Evolutionary conservation across 768 basidiomycete genomes (phyloP).

Genomic region (Hypholoma fasciculare): DNA sequence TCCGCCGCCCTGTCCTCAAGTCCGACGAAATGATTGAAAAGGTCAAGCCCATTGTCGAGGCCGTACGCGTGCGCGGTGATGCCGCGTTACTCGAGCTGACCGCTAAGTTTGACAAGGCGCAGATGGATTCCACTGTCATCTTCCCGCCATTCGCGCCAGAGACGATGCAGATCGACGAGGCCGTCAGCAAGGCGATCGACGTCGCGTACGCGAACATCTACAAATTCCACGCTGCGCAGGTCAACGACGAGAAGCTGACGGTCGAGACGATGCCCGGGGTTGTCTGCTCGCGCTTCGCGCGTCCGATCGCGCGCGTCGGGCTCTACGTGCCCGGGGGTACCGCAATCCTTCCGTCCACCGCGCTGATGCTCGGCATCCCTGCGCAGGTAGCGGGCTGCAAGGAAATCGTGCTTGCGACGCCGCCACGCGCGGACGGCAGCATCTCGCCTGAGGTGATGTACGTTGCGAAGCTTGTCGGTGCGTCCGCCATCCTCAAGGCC

Average conservation of each 20-base stretch:
- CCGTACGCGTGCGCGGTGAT: conserved; percentile 84
- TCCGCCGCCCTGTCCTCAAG: conserved; percentile 88
- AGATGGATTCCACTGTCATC: conserved; percentile 67
- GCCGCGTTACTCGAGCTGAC: conserved; percentile 84
- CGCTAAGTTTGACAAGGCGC: conserved; percentile 88
- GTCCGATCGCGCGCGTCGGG: conserved; percentile 94
- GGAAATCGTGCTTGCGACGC: conserved; percentile 91
- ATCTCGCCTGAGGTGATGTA: conserved; percentile 98
- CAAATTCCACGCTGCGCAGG: conserved; percentile 90
- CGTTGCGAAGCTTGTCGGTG: conserved; percentile 89
- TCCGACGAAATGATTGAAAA: conserved; percentile 88
- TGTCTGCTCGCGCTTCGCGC: conserved; percentile 90
- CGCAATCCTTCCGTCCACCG: conserved; percentile 93
- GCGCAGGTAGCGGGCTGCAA: conserved; percentile 96
- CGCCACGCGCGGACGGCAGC: conserved; percentile 90
- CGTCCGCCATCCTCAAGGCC: conserved; percentile 87
- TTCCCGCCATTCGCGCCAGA: conserved; percentile 78
- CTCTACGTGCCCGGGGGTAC: conserved; percentile 98
- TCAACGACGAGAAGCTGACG: conserved; percentile 63
- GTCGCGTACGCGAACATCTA: conserved; percentile 88
- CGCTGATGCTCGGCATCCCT: conserved; percentile 96
- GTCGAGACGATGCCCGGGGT: conserved; percentile 99
- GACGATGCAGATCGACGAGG: conserved; percentile 56
- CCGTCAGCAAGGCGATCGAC: conserved; percentile 82
- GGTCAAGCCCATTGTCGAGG: conserved; percentile 92